Base-by-base conservation (phyloP, 1,284 basidiomycete genomes). In the Dichomitus squalens region DNA sequence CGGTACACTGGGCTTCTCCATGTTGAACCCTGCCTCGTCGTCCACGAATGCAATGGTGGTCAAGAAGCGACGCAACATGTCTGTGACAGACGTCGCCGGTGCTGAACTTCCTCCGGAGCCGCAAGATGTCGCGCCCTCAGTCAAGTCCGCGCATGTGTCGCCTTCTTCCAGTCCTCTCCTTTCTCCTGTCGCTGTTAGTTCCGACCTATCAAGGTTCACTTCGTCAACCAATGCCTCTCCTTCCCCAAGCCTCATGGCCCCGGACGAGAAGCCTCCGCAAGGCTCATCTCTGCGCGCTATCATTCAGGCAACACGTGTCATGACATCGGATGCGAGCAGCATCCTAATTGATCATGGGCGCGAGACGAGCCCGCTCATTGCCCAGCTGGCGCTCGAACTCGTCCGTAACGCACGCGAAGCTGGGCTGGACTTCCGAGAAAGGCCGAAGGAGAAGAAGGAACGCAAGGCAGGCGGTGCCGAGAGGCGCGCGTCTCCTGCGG, bases 281-380 rank as follows among this genome's bases (percentile, higher is more conserved):
- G 87, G 87, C 3, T 69, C 85, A 0, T 80, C 85, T 0, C 67
- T 93, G 7, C 82, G 82, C n/a, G 91, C 92, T 0, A 91, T 93
- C 54, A 81, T 83, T n/a, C 85, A 92, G 55, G 90, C 91, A 0
- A 93, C 89, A n/a, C 85, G 94, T 1, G 88, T 96, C 35, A 91
- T 96, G 86, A 92, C 91, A 0, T 81, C 86, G 2, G 92, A 93
- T 64, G 84, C 92, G 0, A 76, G 80, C 11, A 92, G 90, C 59
- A 85, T 95, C 52, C 80, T 95, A 2, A 76, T 82, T 1, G 86
- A 90, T 64, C 79, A 85, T 52, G 87, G 86, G 0, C 77, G 73
- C 6, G 87, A 87, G 12, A 84, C 87, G 0, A 79, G 83, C 16
- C 75, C 81, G 0, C 74, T 90, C 11, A 76, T 95, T 25, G 82